Conservation (phyloP, 129 eudicot genomes). For the Artemisia tridentata region DNA sequence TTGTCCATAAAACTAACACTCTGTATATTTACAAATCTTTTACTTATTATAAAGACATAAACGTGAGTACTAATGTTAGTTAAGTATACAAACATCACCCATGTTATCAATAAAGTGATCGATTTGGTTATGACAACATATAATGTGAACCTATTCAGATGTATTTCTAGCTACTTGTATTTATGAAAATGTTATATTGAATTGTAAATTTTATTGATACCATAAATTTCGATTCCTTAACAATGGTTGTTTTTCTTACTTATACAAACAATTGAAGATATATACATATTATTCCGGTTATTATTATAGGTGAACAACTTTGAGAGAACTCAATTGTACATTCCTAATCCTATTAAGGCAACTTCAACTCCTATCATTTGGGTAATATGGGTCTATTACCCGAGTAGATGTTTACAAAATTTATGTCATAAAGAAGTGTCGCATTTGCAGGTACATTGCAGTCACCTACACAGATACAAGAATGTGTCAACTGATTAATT, state of each 20-base stretch:
- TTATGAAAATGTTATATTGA: neutral
- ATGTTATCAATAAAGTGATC: no score
- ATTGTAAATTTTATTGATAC: no score
- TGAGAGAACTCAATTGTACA: neutral
- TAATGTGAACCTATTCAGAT: neutral
- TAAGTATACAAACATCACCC: no score
- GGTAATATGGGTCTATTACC: slow-evolving; percentile 48
- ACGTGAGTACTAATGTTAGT: no score
- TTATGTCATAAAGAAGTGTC: slow-evolving; percentile 73
- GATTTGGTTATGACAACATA: neutral
- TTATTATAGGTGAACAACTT: neutral
- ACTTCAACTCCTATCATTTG: slow-evolving; percentile 15
- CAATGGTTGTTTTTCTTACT: neutral
- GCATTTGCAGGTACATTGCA: slow-evolving; percentile 95
- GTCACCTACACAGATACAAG: slow-evolving; percentile 51
- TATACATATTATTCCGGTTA: neutral
- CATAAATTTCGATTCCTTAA: no score
- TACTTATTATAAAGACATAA: no score
- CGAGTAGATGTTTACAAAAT: slow-evolving; percentile 60
- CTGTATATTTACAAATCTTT: no score
- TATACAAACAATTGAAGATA: neutral
- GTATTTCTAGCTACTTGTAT: neutral
- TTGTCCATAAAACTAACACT: no score
- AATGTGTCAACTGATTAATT: slow-evolving; percentile 3
- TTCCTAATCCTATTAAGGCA: slow-evolving; percentile 16